Percentiles rank a stretch among this genome's conserved stretches.
These are phyloP conservation scores for Monilinia fructicola DNA, from an alignment of 2,329 filamentous ascomycete species.

Conservation along the genomic window DNA sequence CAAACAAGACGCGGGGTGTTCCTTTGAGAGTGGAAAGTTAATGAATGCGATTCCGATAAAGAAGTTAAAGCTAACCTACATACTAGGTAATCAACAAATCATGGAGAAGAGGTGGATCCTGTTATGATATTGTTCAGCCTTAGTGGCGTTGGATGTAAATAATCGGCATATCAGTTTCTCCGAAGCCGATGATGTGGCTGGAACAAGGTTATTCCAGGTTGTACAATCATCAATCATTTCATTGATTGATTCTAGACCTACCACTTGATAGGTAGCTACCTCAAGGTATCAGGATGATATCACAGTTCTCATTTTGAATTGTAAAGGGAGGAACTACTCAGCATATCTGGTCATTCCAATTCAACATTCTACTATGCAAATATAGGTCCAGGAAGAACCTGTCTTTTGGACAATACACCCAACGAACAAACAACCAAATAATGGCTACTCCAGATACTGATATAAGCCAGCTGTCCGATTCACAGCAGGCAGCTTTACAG, in stretches of 20 bases:
- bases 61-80: slow-evolving; percentile 5
- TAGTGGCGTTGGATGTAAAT: slow-evolving; percentile 9
- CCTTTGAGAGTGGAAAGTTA: slow-evolving; percentile 1
- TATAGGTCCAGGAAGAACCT: background rate
- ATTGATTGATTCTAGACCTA: slow-evolving; percentile 2
- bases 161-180: background rate
- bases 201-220: background rate
- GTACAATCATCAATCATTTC: slow-evolving; percentile 5
- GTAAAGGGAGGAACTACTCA: background rate
- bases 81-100: background rate
- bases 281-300: background rate
- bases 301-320: background rate
- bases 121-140: slow-evolving; percentile 8
- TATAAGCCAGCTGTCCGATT: slow-evolving; percentile 67
- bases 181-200: slow-evolving; percentile 17
- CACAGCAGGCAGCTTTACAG: slow-evolving; percentile 80
- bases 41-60: slow-evolving; percentile 24
- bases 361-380: background rate
- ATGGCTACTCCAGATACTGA: slow-evolving; percentile 55
- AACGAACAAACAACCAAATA: slow-evolving; percentile 20
- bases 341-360: background rate
- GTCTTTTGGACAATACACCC: slow-evolving; percentile 8
- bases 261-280: background rate
- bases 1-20: slow-evolving; percentile 12
- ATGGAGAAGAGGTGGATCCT: background rate